These are phyloP conservation scores for Ocimum tenuiflorum DNA, from an alignment of 257 asterid species.

Conservation along the genomic window DNA sequence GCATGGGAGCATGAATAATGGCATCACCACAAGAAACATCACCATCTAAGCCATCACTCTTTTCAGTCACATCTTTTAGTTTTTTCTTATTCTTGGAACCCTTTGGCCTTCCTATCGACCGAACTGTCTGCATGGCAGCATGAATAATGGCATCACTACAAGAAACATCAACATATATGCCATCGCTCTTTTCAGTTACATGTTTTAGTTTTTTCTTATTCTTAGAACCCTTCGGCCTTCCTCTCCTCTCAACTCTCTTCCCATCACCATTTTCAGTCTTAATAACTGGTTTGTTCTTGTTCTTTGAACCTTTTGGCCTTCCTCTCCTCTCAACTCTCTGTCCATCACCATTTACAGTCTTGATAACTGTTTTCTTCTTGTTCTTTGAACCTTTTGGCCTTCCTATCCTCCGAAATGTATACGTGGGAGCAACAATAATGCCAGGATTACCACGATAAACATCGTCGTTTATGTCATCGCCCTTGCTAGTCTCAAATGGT, in stretches of 20 bases:
- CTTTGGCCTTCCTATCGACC: conserved; percentile 5
- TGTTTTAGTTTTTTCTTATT: conserved; percentile 13
- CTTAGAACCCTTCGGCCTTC: conserved; percentile 33
- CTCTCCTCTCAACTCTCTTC: neutral
- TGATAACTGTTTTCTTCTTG: neutral
- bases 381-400: conserved; percentile 20
- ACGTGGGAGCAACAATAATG: neutral
- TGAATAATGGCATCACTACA: no score
- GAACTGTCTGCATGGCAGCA: neutral
- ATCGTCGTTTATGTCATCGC: neutral
- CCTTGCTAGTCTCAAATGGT: neutral
- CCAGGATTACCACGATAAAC: neutral
- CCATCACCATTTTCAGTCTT: neutral
- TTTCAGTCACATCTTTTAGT: neutral
- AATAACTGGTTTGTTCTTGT: conserved; percentile 6
- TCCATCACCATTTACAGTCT: neutral
- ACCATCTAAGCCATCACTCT: neutral
- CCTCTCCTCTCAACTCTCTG: neutral
- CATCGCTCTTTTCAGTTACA: conserved; percentile 6
- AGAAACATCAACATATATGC: neutral
- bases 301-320: conserved; percentile 11
- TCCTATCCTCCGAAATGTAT: neutral
- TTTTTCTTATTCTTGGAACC: conserved; percentile 13
- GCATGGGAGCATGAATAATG: no score
- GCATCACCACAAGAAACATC: no score